These are phyloP conservation scores for Apiotrichum sp. DNA, from an alignment of 1,284 basidiomycete genomes.

Conservation along the genomic window DNA sequence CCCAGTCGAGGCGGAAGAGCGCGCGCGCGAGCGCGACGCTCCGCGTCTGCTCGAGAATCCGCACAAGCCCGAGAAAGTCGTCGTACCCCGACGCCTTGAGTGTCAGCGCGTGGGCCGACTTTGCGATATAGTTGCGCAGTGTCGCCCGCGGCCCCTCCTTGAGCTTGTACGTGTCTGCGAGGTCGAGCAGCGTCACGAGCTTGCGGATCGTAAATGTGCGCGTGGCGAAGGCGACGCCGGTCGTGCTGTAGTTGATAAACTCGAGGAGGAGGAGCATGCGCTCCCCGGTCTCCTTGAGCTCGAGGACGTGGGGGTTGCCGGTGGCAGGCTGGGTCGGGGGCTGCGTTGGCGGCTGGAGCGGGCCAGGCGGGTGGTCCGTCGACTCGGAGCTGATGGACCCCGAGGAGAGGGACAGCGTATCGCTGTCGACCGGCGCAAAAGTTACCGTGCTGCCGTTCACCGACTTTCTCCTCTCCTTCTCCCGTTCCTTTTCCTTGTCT, in stretches of 20 bases:
- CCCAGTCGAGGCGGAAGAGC: conserved; percentile 4
- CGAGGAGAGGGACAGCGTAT: neutral
- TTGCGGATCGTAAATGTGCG: neutral
- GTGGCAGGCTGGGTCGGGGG: neutral
- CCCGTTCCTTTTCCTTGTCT: too few species aligned
- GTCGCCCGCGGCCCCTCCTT: conserved; percentile 1
- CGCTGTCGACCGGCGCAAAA: too few species aligned
- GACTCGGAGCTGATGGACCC: neutral
- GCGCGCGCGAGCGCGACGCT: neutral
- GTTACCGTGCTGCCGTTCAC: neutral
- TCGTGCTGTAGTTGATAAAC: neutral
- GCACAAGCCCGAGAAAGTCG: neutral
- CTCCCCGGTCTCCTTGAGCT: neutral
- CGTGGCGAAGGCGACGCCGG: neutral
- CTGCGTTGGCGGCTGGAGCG: neutral
- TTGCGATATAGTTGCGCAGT: neutral
- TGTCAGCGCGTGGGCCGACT: neutral
- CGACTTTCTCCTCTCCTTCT: neutral
- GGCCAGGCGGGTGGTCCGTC: too few species aligned
- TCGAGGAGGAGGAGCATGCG: conserved; percentile 1
- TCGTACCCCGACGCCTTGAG: neutral
- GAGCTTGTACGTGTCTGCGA: neutral
- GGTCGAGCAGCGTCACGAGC: neutral
- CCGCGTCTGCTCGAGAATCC: neutral
- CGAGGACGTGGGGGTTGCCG: neutral